Evolutionary conservation across 495 filamentous ascomycete genomes (phyloP).

Genomic region (Penicillium macrosclerotiorum): DNA sequence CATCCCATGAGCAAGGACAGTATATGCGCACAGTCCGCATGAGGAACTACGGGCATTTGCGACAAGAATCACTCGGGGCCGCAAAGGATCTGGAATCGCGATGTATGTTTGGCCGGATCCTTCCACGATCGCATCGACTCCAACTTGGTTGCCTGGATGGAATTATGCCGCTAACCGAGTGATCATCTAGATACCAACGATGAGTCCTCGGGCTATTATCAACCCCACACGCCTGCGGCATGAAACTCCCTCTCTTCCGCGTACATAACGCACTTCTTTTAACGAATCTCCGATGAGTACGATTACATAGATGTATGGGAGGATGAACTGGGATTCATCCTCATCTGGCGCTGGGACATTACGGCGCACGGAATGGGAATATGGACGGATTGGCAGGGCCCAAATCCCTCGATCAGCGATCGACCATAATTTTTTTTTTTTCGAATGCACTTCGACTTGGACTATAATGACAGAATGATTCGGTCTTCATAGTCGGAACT

Average conservation of each 20-base stretch:
- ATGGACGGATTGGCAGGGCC: constrained; percentile 3
- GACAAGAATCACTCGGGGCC: constrained; percentile 20
- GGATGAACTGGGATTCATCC: background rate
- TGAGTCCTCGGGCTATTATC: constrained; percentile 12
- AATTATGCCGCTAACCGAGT: background rate
- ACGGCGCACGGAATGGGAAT: background rate
- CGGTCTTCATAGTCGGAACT: no score
- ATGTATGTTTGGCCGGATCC: constrained; percentile 23
- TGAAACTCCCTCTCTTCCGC: background rate
- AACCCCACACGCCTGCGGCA: constrained; percentile 7
- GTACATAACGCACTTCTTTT: background rate
- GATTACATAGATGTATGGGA: constrained; percentile 4
- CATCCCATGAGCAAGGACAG: constrained; percentile 30
- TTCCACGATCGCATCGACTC: constrained; percentile 2
- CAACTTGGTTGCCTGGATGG: background rate
- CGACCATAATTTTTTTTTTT: background rate
- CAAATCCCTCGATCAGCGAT: background rate
- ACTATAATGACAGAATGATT: background rate
- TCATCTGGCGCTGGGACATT: background rate
- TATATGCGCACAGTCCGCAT: constrained; percentile 43
- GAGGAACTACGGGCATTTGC: constrained; percentile 29
- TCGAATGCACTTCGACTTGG: background rate
- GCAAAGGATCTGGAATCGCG: constrained; percentile 31
- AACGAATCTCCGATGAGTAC: constrained; percentile 6
- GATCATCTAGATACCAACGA: constrained; percentile 12